Conservation (phyloP, 805 yeast species). For the Yamadazyma phyllophila region DNA sequence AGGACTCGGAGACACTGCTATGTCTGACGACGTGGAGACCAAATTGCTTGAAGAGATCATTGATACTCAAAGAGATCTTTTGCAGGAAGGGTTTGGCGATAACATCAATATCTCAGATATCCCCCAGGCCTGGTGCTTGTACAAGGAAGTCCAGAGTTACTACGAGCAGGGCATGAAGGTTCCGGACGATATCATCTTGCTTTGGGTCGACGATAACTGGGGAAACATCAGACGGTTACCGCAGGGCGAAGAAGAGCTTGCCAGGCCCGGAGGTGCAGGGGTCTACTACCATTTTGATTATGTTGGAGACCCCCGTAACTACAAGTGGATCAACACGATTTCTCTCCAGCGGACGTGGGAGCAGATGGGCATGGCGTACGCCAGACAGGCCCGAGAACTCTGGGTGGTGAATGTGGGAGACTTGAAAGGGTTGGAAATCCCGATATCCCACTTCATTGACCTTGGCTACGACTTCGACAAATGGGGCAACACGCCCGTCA, state of each 20-base stretch:
- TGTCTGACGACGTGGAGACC: slow-evolving; percentile 17
- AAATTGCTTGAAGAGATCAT: slow-evolving; percentile 16
- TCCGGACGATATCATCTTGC: slow-evolving; percentile 21
- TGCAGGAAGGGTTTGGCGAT: slow-evolving; percentile 13
- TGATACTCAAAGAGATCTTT: slow-evolving; percentile 14
- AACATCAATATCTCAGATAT: slow-evolving; percentile 12
- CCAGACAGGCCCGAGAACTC: slow-evolving; percentile 16
- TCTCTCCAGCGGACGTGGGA: slow-evolving; percentile 23
- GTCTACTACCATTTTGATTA: slow-evolving; percentile 27
- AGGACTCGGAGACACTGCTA: slow-evolving; percentile 18
- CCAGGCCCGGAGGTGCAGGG: slow-evolving; percentile 26
- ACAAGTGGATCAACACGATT: slow-evolving; percentile 26
- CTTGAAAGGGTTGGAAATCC: slow-evolving; percentile 23
- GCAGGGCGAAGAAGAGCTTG: slow-evolving; percentile 15
- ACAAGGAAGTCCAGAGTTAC: slow-evolving; percentile 19
- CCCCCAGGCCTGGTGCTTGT: slow-evolving; percentile 21
- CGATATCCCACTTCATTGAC: slow-evolving; percentile 20
- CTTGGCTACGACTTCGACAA: slow-evolving; percentile 16
- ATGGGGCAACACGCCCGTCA: slow-evolving; percentile 14
- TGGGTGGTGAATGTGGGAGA: slow-evolving; percentile 29
- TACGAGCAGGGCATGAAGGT: slow-evolving; percentile 18
- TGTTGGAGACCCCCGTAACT: slow-evolving; percentile 27
- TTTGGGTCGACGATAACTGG: slow-evolving; percentile 29
- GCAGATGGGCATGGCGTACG: slow-evolving; percentile 22
- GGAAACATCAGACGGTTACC: slow-evolving; percentile 28